These are phyloP conservation scores for Saccharomyces hybrid DNA, from an alignment of 1,139 yeast species.

Conservation along the genomic window DNA sequence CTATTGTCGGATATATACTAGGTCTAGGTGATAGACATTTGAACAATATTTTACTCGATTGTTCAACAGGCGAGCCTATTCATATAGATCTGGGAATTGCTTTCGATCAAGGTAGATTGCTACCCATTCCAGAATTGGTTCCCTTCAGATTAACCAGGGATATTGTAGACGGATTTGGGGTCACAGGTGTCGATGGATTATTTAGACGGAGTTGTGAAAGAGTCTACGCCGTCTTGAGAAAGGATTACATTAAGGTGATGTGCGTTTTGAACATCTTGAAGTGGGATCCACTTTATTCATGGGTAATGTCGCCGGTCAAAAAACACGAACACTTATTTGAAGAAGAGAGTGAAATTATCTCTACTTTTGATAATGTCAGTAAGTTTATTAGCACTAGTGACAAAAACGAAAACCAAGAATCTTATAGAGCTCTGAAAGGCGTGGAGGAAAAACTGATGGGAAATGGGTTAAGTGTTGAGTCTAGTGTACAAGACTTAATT, in stretches of 20 bases:
- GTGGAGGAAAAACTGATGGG: slow-evolving; percentile 66
- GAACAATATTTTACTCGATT: slow-evolving; percentile 80
- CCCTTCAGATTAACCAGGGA: slow-evolving; percentile 91
- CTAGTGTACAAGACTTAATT: slow-evolving; percentile 73
- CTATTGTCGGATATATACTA: slow-evolving; percentile 77
- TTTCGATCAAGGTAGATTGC: slow-evolving; percentile 79
- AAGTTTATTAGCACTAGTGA: slow-evolving; percentile 1
- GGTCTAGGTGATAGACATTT: slow-evolving; percentile 96
- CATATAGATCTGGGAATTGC: slow-evolving; percentile 97
- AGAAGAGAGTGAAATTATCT: slow-evolving; percentile 15
- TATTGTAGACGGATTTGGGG: slow-evolving; percentile 87
- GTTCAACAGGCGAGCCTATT: slow-evolving; percentile 79
- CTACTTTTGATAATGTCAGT: slow-evolving; percentile 8
- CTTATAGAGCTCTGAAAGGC: slow-evolving; percentile 63
- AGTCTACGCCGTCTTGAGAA: slow-evolving; percentile 60
- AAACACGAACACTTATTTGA: slow-evolving; percentile 37
- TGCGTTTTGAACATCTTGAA: slow-evolving; percentile 79
- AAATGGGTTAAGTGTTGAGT: slow-evolving; percentile 69
- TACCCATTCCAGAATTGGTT: slow-evolving; percentile 86
- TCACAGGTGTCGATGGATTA: slow-evolving; percentile 70
- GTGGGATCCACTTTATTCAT: slow-evolving; percentile 88
- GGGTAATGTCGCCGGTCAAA: slow-evolving; percentile 74
- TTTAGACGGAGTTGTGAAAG: slow-evolving; percentile 69
- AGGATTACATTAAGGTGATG: slow-evolving; percentile 60
- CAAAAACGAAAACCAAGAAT: slow-evolving; percentile 45